Conservation (phyloP, 148 eudicot species). For the Amaranthus cruentus region DNA sequence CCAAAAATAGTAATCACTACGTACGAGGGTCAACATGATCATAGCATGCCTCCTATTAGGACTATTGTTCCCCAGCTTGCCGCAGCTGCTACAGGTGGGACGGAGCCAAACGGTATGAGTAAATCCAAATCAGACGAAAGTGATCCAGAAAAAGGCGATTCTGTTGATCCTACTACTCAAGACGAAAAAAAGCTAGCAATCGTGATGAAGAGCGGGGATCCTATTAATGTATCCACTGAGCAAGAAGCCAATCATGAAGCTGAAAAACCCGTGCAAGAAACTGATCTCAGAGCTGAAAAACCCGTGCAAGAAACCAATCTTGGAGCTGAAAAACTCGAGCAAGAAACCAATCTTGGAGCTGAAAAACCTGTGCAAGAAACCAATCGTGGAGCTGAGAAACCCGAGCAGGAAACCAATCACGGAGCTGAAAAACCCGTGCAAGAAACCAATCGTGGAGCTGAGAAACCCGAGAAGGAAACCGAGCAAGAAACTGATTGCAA, state of each 20-base stretch:
- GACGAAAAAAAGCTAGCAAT: conserved; percentile 6
- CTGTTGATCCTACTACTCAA: conserved; percentile 5
- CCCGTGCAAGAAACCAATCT: too few relatives aligned
- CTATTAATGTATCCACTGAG: neutral
- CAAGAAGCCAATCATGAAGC: conserved; percentile 9
- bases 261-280: neutral
- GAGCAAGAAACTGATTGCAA: conserved; percentile 3
- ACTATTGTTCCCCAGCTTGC: conserved; percentile 45
- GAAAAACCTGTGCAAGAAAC: too few relatives aligned
- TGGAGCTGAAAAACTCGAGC: too few relatives aligned
- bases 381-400: too few relatives aligned
- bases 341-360: too few relatives aligned
- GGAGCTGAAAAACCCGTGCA: too few relatives aligned
- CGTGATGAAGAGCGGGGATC: conserved; percentile 7
- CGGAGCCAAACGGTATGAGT: conserved; percentile 30
- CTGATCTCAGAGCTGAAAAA: too few relatives aligned
- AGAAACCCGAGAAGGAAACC: neutral
- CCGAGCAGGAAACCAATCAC: too few relatives aligned
- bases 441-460: too few relatives aligned
- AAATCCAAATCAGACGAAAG: conserved; percentile 39
- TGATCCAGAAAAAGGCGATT: conserved; percentile 10
- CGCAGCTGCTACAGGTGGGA: conserved; percentile 22
- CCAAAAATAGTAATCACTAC: conserved; percentile 61
- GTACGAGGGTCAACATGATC: conserved; percentile 78
- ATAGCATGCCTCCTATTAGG: conserved; percentile 52